Evolutionary conservation across 805 yeast genomes (phyloP).

Genomic region (Tetrapisispora taiwanensis): DNA sequence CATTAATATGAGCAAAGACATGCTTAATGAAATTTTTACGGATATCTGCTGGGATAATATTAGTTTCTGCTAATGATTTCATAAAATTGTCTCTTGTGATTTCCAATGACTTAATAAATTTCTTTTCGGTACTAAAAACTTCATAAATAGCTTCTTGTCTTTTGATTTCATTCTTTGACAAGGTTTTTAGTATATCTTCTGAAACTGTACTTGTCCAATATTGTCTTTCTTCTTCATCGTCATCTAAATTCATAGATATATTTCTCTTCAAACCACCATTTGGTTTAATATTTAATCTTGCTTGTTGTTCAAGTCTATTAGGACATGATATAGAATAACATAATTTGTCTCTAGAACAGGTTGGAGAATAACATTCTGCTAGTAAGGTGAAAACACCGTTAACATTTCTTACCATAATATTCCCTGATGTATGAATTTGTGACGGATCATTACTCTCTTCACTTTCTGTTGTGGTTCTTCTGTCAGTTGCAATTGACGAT

Average conservation of each 20-base stretch:
- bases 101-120: conserved; percentile 89
- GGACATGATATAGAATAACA: conserved; percentile 98
- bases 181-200: conserved; percentile 59
- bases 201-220: conserved; percentile 93
- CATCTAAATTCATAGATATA: conserved; percentile 28
- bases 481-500: conserved; percentile 7
- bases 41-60: conserved; percentile 78
- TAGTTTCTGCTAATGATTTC: conserved; percentile 77
- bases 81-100: conserved; percentile 90
- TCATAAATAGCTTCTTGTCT: conserved; percentile 94
- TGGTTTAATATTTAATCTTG: conserved; percentile 78
- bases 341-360: conserved; percentile 77
- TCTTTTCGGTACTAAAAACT: conserved; percentile 85
- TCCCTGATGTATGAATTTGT: not conserved
- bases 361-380: conserved; percentile 94
- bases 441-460: not conserved
- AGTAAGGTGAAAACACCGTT: conserved; percentile 89
- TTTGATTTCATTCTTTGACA: conserved; percentile 77
- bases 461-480: not conserved
- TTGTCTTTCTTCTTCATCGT: conserved; percentile 58
- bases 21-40: conserved; percentile 85
- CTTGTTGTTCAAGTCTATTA: conserved; percentile 88
- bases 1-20: conserved; percentile 83
- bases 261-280: conserved; percentile 76
- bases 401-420: conserved; percentile 20